A percentile compares a stretch with the other conserved stretches of the same genome.
These are phyloP conservation scores for Carnegiea gigantea DNA, from an alignment of 179 eudicot genomes.

Conservation along the genomic window DNA sequence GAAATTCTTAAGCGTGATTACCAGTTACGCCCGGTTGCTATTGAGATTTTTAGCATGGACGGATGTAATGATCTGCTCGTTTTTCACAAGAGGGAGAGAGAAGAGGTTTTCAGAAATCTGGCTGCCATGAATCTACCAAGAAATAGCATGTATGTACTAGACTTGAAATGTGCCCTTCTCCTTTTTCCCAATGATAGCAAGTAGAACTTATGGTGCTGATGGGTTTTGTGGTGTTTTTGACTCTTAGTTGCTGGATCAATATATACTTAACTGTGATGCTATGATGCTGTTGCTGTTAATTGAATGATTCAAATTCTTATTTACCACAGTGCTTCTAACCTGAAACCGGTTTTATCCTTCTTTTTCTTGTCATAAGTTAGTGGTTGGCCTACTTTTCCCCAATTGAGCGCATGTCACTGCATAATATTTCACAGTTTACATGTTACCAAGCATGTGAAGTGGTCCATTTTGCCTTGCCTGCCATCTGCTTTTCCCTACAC, in stretches of 20 bases:
- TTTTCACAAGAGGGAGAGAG: conserved; percentile 99
- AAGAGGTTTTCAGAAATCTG: conserved; percentile 91
- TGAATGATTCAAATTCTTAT: background rate
- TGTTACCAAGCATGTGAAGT: background rate
- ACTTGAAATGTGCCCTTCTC: conserved; percentile 9
- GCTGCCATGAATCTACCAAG: conserved; percentile 97
- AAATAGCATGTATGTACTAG: conserved; percentile 81
- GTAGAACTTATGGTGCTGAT: background rate
- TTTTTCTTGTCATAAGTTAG: background rate
- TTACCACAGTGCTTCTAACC: background rate
- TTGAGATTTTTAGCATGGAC: conserved; percentile 99
- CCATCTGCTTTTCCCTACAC: background rate
- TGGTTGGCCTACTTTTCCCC: background rate
- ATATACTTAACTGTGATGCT: background rate
- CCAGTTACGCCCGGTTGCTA: conserved; percentile 98
- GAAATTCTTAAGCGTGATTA: conserved; percentile 98
- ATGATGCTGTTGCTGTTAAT: background rate
- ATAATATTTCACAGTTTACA: background rate
- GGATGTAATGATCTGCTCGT: conserved; percentile 97
- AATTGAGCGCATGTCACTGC: background rate
- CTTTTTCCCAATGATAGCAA: background rate
- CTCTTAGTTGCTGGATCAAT: conserved; percentile 6
- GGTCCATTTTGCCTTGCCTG: background rate
- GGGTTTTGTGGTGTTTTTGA: no score
- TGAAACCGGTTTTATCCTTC: background rate